Conservation (phyloP, 257 asterid genomes). For the Ophiorrhiza pumila region DNA sequence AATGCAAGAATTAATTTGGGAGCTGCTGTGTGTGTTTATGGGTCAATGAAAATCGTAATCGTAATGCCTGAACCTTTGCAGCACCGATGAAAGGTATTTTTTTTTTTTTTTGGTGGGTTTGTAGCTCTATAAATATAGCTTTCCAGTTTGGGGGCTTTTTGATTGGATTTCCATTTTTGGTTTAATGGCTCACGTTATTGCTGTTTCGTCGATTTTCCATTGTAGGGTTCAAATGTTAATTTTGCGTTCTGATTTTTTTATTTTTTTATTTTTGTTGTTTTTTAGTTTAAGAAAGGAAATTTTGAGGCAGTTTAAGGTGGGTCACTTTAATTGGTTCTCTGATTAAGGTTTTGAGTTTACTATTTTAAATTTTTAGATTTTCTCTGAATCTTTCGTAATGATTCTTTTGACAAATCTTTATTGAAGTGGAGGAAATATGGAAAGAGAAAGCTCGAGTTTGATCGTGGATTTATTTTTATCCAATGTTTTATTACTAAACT, state of each 20-base stretch:
- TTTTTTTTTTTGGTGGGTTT: too few relatives aligned
- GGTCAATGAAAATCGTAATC: background rate
- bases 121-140: too few relatives aligned
- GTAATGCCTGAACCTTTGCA: conserved; percentile 1
- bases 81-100: conserved; percentile 10
- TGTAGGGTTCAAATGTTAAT: background rate
- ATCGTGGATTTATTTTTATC: background rate
- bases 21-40: background rate
- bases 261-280: background rate
- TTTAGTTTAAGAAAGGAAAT: background rate
- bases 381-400: background rate
- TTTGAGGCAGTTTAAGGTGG: background rate
- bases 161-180: background rate
- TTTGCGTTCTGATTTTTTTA: background rate
- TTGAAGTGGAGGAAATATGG: background rate
- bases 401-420: background rate
- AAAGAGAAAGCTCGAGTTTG: too few relatives aligned
- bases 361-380: background rate
- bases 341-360: conserved; percentile 1
- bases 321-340: background rate
- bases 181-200: background rate
- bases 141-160: background rate
- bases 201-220: background rate
- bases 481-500: background rate
- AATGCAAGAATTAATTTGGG: too few relatives aligned